These are phyloP conservation scores for Rasamsonia emersonii DNA, from an alignment of 2,329 filamentous ascomycete genomes.

Conservation along the genomic window DNA sequence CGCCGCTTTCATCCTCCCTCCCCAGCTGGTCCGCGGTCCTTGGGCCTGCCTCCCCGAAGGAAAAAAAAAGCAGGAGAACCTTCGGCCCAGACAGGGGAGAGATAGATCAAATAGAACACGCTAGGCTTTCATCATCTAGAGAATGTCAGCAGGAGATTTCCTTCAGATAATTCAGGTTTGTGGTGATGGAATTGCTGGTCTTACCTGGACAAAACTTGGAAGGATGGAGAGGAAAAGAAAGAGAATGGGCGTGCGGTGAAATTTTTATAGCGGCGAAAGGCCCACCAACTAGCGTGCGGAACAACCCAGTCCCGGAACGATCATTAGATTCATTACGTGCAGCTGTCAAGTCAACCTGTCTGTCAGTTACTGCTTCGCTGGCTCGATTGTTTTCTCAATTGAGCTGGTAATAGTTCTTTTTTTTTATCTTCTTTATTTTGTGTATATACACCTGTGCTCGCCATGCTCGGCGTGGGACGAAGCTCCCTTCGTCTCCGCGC, in stretches of 20 bases:
- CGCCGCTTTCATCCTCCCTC: slow-evolving; percentile 89
- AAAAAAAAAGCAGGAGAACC: slow-evolving; percentile 70
- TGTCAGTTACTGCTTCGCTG: too few species aligned
- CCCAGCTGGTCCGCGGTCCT: slow-evolving; percentile 67
- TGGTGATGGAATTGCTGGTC: slow-evolving; percentile 33
- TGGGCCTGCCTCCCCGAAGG: too few species aligned
- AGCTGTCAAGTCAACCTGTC: slow-evolving; percentile 10
- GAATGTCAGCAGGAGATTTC: slow-evolving; percentile 11
- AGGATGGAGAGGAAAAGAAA: slow-evolving; percentile 69
- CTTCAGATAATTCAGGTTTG: slow-evolving; percentile 3
- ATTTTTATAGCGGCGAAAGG: slow-evolving; percentile 14
- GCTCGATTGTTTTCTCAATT: too few species aligned
- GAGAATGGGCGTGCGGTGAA: slow-evolving; percentile 15
- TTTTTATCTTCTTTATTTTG: slow-evolving; percentile 2
- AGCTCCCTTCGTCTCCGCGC: slow-evolving; percentile 18
- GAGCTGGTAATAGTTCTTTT: not conserved
- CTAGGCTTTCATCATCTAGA: slow-evolving; percentile 98
- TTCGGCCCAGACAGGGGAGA: slow-evolving; percentile 54
- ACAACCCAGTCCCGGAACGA: slow-evolving; percentile 7
- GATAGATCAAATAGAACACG: slow-evolving; percentile 81
- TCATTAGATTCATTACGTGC: not conserved
- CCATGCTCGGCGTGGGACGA: slow-evolving; percentile 17
- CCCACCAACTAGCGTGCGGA: not conserved
- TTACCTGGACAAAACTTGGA: slow-evolving; percentile 98
- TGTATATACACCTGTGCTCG: slow-evolving; percentile 9